Conservation (phyloP, 495 filamentous ascomycete species). For the Penicillium mononematosum region DNA sequence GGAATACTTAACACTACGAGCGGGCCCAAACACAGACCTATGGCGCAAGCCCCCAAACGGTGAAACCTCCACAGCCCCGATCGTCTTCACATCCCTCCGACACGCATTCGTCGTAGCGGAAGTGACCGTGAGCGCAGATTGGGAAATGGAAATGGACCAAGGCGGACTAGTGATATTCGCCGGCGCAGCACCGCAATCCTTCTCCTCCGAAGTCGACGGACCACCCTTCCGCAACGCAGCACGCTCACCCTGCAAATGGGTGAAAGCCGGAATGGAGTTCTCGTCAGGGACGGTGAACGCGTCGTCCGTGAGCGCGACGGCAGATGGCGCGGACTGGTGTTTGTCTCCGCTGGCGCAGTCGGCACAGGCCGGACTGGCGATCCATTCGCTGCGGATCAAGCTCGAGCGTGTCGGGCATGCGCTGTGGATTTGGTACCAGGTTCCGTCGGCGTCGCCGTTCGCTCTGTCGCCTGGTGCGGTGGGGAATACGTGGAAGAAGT, state of each 20-base stretch:
- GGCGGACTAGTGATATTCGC: slow-evolving; percentile 75
- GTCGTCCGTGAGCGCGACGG: slow-evolving; percentile 54
- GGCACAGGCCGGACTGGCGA: slow-evolving; percentile 14
- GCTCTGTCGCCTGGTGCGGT: slow-evolving; percentile 39
- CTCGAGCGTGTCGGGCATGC: slow-evolving; percentile 57
- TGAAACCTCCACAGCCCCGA: slow-evolving; percentile 56
- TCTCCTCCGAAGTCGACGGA: slow-evolving; percentile 26
- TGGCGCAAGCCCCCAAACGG: slow-evolving; percentile 55
- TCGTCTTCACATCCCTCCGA: slow-evolving; percentile 55
- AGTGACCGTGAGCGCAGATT: slow-evolving; percentile 59
- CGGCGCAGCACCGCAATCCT: slow-evolving; percentile 59
- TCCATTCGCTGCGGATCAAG: slow-evolving; percentile 54
- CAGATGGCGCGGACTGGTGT: slow-evolving; percentile 58
- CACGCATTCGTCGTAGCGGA: slow-evolving; percentile 55
- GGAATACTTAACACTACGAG: slow-evolving; percentile 57
- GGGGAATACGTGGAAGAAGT: slow-evolving; percentile 54
- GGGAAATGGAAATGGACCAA: slow-evolving; percentile 64
- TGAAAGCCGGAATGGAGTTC: slow-evolving; percentile 60
- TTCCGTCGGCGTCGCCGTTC: slow-evolving; percentile 38
- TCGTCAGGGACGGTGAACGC: slow-evolving; percentile 52
- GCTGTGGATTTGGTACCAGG: slow-evolving; percentile 59
- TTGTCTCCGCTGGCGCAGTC: slow-evolving; percentile 44
- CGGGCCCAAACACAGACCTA: slow-evolving; percentile 55
- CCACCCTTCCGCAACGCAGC: slow-evolving; percentile 1
- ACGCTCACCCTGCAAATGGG: slow-evolving; percentile 53